Percentiles rank a stretch among this genome's conserved stretches.
phyloP scores from a whole-genome alignment of 1,284 basidiomycete species.

The Rhodotorula glutinis region DNA sequence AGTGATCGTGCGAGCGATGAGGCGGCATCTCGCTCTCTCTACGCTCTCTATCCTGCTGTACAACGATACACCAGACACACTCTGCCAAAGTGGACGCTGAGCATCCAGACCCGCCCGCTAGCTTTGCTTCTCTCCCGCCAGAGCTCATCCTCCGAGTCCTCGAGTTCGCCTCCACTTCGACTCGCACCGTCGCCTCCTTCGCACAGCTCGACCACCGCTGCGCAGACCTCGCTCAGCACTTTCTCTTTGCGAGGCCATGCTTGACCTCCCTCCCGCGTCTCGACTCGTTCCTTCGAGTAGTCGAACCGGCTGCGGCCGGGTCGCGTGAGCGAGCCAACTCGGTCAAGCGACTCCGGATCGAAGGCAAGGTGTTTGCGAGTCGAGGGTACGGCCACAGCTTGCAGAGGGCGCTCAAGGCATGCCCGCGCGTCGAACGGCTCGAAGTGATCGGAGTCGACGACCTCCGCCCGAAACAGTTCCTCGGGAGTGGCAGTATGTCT shows the following conservation, averaged over 20 bases:
- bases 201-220: conserved; percentile 9
- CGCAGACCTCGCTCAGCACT: conserved; percentile 1
- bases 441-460: conserved; percentile 29
- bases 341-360: conserved; percentile 4
- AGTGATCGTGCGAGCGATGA: too few relatives aligned
- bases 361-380: conserved; percentile 13
- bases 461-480: conserved; percentile 22
- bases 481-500: conserved; percentile 10
- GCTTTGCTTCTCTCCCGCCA: conserved; percentile 11
- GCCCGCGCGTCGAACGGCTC: conserved; percentile 1
- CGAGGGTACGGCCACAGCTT: conserved; percentile 25
- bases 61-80: too few relatives aligned
- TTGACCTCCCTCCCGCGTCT: conserved; percentile 14
- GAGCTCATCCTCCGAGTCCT: conserved; percentile 24
- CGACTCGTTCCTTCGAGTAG: conserved; percentile 3
- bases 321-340: not conserved
- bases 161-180: not conserved
- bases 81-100: not conserved
- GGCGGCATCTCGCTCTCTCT: too few relatives aligned
- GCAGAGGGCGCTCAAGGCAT: not conserved
- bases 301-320: not conserved
- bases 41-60: too few relatives aligned
- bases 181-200: conserved; percentile 2
- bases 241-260: not conserved
- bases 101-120: not conserved